Percentiles rank a stretch among this genome's conserved stretches.
Evolutionary conservation across 192 early-diverging fungal species (phyloP).

Genomic region (Coemansia sp.): DNA sequence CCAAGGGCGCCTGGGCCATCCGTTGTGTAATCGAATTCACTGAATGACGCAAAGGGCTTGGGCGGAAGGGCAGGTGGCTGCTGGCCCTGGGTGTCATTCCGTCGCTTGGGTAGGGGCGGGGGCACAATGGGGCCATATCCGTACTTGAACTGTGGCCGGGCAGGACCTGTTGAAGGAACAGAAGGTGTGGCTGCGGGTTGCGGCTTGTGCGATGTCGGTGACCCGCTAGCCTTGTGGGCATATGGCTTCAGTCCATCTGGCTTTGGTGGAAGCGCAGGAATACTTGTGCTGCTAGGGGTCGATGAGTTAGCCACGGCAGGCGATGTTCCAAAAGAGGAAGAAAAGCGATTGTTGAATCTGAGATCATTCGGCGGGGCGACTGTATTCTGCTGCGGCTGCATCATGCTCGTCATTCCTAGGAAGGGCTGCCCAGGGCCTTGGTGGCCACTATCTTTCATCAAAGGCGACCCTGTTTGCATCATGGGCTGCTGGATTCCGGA

Average conservation of each 20-base stretch:
- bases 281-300: slow-evolving; percentile 1
- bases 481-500: background rate
- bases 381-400: background rate
- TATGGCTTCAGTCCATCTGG: slow-evolving; percentile 40
- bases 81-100: slow-evolving; percentile 16
- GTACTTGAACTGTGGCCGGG: background rate
- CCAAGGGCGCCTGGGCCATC: slow-evolving; percentile 23
- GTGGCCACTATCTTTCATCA: background rate
- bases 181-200: background rate
- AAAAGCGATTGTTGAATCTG: slow-evolving; percentile 11
- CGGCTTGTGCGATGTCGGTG: background rate
- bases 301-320: background rate
- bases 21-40: slow-evolving; percentile 47
- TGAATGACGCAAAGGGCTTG: slow-evolving; percentile 49
- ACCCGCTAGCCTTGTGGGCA: slow-evolving; percentile 1
- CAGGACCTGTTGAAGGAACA: background rate
- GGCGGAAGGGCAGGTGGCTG: slow-evolving; percentile 41
- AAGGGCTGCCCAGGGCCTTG: background rate
- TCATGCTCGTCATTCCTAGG: background rate
- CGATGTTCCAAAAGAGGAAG: slow-evolving; percentile 24
- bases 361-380: background rate
- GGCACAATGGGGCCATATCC: slow-evolving; percentile 10
- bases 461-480: background rate
- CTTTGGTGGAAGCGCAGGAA: slow-evolving; percentile 42
- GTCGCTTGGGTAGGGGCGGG: slow-evolving; percentile 17